Conservation (phyloP, 2,329 filamentous ascomycete species). For the Colletotrichum tropicicola region DNA sequence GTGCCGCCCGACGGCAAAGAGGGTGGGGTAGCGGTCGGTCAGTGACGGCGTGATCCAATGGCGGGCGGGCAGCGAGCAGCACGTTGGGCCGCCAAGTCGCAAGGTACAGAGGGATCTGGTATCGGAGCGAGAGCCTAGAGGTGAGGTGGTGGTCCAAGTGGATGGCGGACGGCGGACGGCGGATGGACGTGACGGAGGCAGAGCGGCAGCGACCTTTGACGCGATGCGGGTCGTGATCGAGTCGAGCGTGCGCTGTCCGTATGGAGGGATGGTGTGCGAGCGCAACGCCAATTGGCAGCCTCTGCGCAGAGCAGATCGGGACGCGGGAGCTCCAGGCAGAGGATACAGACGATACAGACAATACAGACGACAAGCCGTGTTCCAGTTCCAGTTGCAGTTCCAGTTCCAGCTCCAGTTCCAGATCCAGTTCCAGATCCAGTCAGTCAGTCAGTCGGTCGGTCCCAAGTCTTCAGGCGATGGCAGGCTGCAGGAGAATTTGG, state of each 20-base stretch:
- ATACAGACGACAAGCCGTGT: conserved; percentile 6
- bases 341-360: background rate
- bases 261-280: conserved; percentile 21
- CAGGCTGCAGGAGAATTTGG: background rate
- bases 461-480: too few species aligned
- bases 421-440: too few species aligned
- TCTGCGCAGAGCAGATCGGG: conserved; percentile 15
- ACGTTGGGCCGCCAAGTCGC: conserved; percentile 27
- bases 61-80: background rate
- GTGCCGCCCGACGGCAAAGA: conserved; percentile 15
- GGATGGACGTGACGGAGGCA: conserved; percentile 1
- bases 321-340: too few species aligned
- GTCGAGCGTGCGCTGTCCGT: conserved; percentile 4
- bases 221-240: background rate
- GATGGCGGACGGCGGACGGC: background rate
- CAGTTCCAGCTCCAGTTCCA: conserved; percentile 7
- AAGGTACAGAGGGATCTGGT: conserved; percentile 22
- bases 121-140: background rate
- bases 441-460: too few species aligned
- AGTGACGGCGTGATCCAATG: conserved; percentile 21
- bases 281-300: conserved; percentile 22
- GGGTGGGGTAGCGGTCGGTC: conserved; percentile 28
- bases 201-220: background rate
- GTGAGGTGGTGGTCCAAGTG: conserved; percentile 19
- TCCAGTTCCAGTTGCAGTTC: conserved; percentile 6